Conservation (phyloP, 2,329 filamentous ascomycete genomes). For the Epichloe hybrida region DNA sequence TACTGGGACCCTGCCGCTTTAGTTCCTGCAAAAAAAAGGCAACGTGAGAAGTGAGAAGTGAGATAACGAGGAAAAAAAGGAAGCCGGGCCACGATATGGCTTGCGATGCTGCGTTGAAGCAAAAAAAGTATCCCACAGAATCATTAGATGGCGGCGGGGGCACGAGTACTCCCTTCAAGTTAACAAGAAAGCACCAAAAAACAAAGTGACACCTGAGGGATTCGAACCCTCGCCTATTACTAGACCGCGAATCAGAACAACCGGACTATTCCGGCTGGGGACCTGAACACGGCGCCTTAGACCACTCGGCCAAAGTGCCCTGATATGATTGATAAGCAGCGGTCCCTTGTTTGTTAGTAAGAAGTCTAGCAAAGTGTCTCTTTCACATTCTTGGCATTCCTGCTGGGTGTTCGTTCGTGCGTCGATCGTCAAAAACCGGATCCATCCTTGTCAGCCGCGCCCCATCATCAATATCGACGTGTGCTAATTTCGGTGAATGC, state of each 20-base stretch:
- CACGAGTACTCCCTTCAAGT: too few species aligned
- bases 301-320: constrained; percentile 9
- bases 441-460: neutral
- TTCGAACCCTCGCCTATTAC: constrained; percentile 19
- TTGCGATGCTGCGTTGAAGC: too few species aligned
- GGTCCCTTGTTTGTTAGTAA: rapidly evolving
- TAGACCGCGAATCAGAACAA: constrained; percentile 10
- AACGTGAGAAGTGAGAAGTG: neutral
- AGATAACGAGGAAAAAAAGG: neutral
- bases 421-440: neutral
- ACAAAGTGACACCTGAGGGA: constrained; percentile 17
- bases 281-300: constrained; percentile 9
- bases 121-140: neutral
- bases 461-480: neutral
- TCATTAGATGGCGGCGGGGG: neutral
- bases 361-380: rapidly evolving
- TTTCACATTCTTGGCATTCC: too few species aligned
- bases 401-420: too few species aligned
- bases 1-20: neutral
- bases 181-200: neutral
- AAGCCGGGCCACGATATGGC: neutral
- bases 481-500: neutral
- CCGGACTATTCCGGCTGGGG: rapidly evolving
- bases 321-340: rapidly evolving
- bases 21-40: neutral